These are phyloP conservation scores for Ruellia speciosa DNA, from an alignment of 305 asterid genomes.

Conservation along the genomic window DNA sequence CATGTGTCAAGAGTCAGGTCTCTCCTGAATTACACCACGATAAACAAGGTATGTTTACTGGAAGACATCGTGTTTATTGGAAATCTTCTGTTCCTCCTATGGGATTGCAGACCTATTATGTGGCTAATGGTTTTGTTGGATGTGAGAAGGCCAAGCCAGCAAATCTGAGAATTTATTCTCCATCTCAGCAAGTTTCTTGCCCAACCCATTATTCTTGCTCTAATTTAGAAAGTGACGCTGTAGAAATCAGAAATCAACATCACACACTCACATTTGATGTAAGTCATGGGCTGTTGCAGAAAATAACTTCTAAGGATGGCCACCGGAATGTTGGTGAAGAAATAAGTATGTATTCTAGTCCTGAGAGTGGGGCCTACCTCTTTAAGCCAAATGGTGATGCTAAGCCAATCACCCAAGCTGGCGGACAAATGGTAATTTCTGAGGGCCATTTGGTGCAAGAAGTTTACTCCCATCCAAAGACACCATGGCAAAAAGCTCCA, in stretches of 20 bases:
- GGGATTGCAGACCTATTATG: slow-evolving; percentile 91
- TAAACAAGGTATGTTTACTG: slow-evolving; percentile 46
- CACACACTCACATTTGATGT: slow-evolving; percentile 51
- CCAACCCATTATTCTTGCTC: slow-evolving; percentile 68
- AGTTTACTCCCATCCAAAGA: slow-evolving; percentile 65
- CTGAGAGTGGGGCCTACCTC: slow-evolving; percentile 86
- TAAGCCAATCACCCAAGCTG: slow-evolving; percentile 40
- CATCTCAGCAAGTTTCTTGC: slow-evolving; percentile 45
- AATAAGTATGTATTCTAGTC: slow-evolving; percentile 71
- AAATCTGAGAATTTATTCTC: slow-evolving; percentile 34
- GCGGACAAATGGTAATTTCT: slow-evolving; percentile 59
- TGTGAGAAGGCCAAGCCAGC: slow-evolving; percentile 95
- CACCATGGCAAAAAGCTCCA: slow-evolving; percentile 59
- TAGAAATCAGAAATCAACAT: slow-evolving; percentile 57
- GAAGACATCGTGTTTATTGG: slow-evolving; percentile 88
- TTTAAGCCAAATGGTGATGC: slow-evolving; percentile 86
- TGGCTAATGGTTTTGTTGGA: slow-evolving; percentile 92
- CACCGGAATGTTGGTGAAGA: slow-evolving; percentile 51
- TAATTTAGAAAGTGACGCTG: slow-evolving; percentile 47
- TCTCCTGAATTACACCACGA: slow-evolving; percentile 72
- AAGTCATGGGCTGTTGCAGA: slow-evolving; percentile 59
- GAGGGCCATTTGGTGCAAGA: slow-evolving; percentile 82
- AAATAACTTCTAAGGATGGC: slow-evolving; percentile 49
- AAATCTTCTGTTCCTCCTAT: slow-evolving; percentile 75
- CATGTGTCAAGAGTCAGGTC: slow-evolving; percentile 91